Percentiles rank a stretch among this genome's conserved stretches.
Evolutionary conservation across 2,329 filamentous ascomycete genomes (phyloP).

Genomic region (Alternaria rosae): DNA sequence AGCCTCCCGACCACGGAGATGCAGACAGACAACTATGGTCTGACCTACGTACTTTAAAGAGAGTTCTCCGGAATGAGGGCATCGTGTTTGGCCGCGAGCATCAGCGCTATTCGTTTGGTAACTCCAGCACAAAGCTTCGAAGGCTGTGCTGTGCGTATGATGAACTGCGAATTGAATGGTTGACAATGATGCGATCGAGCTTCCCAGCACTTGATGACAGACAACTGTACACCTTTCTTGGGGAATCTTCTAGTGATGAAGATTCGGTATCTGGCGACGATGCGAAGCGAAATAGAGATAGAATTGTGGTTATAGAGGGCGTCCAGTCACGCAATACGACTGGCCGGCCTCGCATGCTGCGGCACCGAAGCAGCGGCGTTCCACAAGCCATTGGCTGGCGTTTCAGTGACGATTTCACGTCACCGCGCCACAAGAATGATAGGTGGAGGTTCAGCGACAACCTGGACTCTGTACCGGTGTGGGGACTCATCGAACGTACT

Average conservation of each 20-base stretch:
- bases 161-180: conserved; percentile 4
- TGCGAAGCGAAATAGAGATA: accelerated
- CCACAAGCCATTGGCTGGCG: not conserved
- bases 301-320: not conserved
- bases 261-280: not conserved
- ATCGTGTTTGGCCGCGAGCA: conserved; percentile 9
- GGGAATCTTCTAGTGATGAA: not conserved
- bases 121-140: not conserved
- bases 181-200: not conserved
- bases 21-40: not conserved
- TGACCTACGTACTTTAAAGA: not conserved
- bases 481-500: not conserved
- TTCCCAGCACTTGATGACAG: not conserved
- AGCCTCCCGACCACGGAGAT: not conserved
- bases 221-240: not conserved
- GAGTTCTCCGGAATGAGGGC: conserved; percentile 11
- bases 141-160: conserved; percentile 11
- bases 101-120: conserved; percentile 5
- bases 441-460: not conserved
- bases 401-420: not conserved
- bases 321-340: not conserved
- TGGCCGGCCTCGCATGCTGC: not conserved
- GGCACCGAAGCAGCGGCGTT: not conserved
- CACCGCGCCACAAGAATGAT: accelerated
- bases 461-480: not conserved